Evolutionary conservation across 2,329 filamentous ascomycete genomes (phyloP).

Genomic region (Paraconiothyrium brasiliense): DNA sequence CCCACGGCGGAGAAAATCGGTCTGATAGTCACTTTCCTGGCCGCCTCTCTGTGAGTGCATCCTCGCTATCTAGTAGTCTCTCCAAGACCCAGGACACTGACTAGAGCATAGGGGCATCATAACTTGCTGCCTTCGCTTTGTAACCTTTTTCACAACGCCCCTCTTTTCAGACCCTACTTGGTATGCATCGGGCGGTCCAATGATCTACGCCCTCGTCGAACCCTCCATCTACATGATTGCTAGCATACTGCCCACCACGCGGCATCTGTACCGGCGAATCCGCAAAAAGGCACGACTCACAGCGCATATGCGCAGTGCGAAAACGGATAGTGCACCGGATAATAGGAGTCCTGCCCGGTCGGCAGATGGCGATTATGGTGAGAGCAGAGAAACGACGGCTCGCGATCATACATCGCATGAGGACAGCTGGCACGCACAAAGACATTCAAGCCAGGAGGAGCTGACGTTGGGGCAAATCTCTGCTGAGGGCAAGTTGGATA

Average conservation of each 20-base stretch:
- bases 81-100: background rate
- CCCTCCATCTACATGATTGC: slow-evolving; percentile 15
- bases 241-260: slow-evolving; percentile 14
- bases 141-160: slow-evolving; percentile 9
- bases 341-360: background rate
- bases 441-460: slow-evolving; percentile 17
- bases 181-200: slow-evolving; percentile 11
- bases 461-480: slow-evolving; percentile 8
- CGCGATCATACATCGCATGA: background rate
- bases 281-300: background rate
- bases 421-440: slow-evolving; percentile 9
- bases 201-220: slow-evolving; percentile 16
- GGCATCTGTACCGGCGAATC: slow-evolving; percentile 4
- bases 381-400: background rate
- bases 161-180: slow-evolving; percentile 11
- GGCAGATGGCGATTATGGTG: background rate
- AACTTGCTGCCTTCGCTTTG: slow-evolving; percentile 9
- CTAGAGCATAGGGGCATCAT: slow-evolving; percentile 9
- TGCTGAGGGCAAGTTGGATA: background rate
- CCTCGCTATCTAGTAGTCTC: background rate
- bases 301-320: slow-evolving; percentile 7
- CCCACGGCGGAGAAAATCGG: background rate
- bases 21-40: slow-evolving; percentile 10
- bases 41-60: slow-evolving; percentile 13
- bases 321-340: background rate